Evolutionary conservation across 805 yeast genomes (phyloP), one percentile per base, ranked within the genome.

Genomic region (Candida germanica): DNA sequence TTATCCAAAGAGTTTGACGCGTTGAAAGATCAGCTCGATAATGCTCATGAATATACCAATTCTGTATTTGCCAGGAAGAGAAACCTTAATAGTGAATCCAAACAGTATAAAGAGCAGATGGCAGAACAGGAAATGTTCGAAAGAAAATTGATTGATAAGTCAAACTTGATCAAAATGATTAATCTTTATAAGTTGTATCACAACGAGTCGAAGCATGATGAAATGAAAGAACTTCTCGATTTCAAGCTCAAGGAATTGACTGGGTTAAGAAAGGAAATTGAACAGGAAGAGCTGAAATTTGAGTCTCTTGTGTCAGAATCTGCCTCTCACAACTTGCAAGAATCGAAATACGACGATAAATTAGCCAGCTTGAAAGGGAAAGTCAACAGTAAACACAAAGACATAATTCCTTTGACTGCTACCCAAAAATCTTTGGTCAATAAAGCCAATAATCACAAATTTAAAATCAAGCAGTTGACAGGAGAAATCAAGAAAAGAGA

Each of bases 101-200:
- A 75, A 53, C 89, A 81, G 48, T 87, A 87, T 49, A 79, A 77
- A 46, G 87, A 78, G 41, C 95, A 87, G 53, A 70, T 82, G 47
- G 66, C 66, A 4, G 93, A 87, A 54, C 83, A 83, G 31, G 84
- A 79, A 39, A 63, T 71, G 38, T 87, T 78, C 55, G 82, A 80
- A 45, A 54, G 61, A 22, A 79, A 76, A 49, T 51, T 78, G 5
- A 57, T 56, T 1, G 78, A 77, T 44, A 75, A 73, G 46, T 58
- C 64, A 8, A 58, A 69, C 7, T 48, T 75, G 15, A 66, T 75
- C n/a, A 63, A 69, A 29, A 54, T 64, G 8, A 73, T 71, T 18
- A 73, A 80, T 28, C 54, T 89, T 21, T 79, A 84, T 70, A 77
- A 79, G 46, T 58, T 88, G 9, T 83, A 67, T 50, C 86, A 83